These are phyloP conservation scores for Akanthomyces uredinophilus DNA, from an alignment of 2,329 filamentous ascomycete genomes.

Conservation along the genomic window DNA sequence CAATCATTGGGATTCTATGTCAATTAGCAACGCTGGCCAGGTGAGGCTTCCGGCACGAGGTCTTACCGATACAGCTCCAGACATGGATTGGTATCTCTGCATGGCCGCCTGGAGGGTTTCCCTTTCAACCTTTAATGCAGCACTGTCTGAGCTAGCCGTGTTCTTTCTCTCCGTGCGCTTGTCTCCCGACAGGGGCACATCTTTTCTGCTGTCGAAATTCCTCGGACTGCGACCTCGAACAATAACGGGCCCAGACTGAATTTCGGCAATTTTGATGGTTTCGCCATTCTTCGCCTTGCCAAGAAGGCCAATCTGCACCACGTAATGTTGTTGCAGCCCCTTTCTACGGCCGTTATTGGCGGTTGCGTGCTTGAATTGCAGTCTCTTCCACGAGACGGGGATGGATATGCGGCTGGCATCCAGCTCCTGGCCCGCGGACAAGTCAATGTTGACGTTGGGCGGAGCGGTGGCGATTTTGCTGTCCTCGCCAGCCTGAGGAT, in stretches of 20 bases:
- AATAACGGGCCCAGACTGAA: slow-evolving; percentile 88
- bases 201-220: slow-evolving; percentile 89
- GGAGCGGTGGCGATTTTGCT: slow-evolving; percentile 46
- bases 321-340: slow-evolving; percentile 91
- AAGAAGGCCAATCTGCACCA: slow-evolving; percentile 78
- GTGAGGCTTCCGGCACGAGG: neutral
- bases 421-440: slow-evolving; percentile 58
- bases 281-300: slow-evolving; percentile 67
- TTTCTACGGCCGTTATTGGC: slow-evolving; percentile 94
- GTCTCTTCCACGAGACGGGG: slow-evolving; percentile 84
- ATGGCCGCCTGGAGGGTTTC: slow-evolving; percentile 26
- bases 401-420: slow-evolving; percentile 75
- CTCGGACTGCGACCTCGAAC: slow-evolving; percentile 87
- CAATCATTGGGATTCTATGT: slow-evolving; percentile 39
- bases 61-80: slow-evolving; percentile 11
- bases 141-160: slow-evolving; percentile 30
- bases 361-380: slow-evolving; percentile 94
- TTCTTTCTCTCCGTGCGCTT: slow-evolving; percentile 44
- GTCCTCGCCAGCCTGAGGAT: slow-evolving; percentile 49
- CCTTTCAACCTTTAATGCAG: slow-evolving; percentile 29
- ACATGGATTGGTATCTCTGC: slow-evolving; percentile 22
- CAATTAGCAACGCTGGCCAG: slow-evolving; percentile 16
- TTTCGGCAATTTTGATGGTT: slow-evolving; percentile 70
- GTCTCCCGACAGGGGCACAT: slow-evolving; percentile 65
- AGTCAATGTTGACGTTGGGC: slow-evolving; percentile 50